These are phyloP conservation scores for Pseudopithomyces chartarum DNA, from an alignment of 2,329 filamentous ascomycete species.

Conservation along the genomic window DNA sequence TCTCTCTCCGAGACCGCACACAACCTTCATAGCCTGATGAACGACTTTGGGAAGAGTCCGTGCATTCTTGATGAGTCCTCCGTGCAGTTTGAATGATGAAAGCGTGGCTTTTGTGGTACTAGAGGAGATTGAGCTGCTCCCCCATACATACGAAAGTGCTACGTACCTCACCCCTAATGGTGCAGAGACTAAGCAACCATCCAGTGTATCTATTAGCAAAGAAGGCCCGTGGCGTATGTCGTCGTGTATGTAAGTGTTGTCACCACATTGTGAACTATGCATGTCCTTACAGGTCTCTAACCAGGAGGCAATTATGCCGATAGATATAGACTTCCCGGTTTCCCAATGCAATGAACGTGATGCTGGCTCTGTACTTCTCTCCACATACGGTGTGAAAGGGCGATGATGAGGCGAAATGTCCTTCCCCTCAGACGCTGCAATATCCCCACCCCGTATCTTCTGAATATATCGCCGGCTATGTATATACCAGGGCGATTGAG, in stretches of 20 bases:
- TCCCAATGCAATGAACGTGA: not conserved
- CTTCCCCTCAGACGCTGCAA: not conserved
- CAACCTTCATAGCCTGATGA: conserved; percentile 15
- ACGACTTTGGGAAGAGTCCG: conserved; percentile 14
- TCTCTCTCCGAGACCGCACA: conserved; percentile 8
- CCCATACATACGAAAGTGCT: conserved; percentile 23
- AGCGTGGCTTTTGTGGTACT: conserved; percentile 8
- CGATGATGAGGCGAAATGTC: conserved; percentile 4
- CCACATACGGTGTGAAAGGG: conserved; percentile 15
- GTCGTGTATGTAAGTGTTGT: not conserved
- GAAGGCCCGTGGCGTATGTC: conserved; percentile 7
- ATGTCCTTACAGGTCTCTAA: conserved; percentile 7
- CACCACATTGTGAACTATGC: conserved; percentile 8
- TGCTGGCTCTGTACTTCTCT: conserved; percentile 7
- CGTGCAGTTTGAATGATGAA: not conserved
- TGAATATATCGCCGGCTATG: too few species aligned
- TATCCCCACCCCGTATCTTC: too few species aligned
- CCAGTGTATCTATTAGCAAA: conserved; percentile 13
- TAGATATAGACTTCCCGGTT: not conserved
- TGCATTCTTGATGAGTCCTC: conserved; percentile 3
- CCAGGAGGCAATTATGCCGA: conserved; percentile 9
- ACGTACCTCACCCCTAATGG: conserved; percentile 13
- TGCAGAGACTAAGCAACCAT: conserved; percentile 10
- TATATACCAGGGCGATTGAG: too few species aligned
- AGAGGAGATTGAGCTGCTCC: conserved; percentile 3